Evolutionary conservation across 495 filamentous ascomycete genomes (phyloP), one percentile per base, ranked within the genome.

Genomic region (Terfezia boudieri): DNA sequence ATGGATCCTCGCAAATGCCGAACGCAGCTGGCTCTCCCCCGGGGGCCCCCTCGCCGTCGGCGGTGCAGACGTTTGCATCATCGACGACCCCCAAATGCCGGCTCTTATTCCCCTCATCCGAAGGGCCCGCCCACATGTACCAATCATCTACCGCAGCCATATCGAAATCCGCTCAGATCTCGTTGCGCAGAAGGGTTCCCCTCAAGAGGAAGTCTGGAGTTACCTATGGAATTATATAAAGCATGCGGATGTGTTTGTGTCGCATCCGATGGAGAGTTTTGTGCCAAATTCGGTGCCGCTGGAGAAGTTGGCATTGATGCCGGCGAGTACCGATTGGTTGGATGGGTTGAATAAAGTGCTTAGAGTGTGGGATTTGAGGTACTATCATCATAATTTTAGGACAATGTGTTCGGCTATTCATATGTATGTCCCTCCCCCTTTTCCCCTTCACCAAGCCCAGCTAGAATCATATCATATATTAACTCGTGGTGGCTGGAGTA

Each of bases 31-130:
- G 86, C 73, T 83, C 26, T 71, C 69, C 11, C 63, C 71, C 9
- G 78, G 75, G 3, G 84, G 86, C 1, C 83, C 85, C 9, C 69
- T 94, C 4, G 69, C 73, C n/a, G 62, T 76, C 52, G 71, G 84
- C 55, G 85, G 84, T 52, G 86, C 85, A 16, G 78, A 92, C 63
- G 70, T 92, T 17, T 71, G 92, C 54, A 72, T 92, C 56, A 75
- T 79, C 17, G 86, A 94, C 59, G 86, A 94, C 59, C 84, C 85
- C 16, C 86, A 92, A 68, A 89, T 92, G 85, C 86, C 86, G 4
- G 75, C 73, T 3, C 65, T 94, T 22, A 86, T 92, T 55, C 79
- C 81, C 1, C 67, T 92, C 14, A 84, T 85, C 59, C 89, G 85
- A 66, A 61, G 76, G 36, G 38, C 71, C 12, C 82, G 82, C 0